Base-by-base conservation (phyloP, 2,329 filamentous ascomycete genomes). In the Monilinia fructigena region DNA sequence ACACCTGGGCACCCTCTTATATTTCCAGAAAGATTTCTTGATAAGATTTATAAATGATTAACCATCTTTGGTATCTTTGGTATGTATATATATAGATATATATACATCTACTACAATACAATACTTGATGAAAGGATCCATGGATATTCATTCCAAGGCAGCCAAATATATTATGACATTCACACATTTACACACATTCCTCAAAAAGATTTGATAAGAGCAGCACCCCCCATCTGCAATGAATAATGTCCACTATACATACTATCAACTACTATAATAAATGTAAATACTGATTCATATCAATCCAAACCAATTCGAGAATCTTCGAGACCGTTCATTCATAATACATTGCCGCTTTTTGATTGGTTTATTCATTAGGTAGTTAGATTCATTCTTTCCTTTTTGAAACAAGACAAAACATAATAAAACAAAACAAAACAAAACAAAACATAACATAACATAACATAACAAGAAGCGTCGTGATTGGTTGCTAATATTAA, bases 291-390 rank as follows among this genome's bases (percentile, higher is more conserved):
- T 6, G 31, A 7, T 35, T 8, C n/a, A 14, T 5, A 8, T 18
- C n/a, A 5, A 50, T 35, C 53, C 62, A 65, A 65, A 48, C 50
- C 62, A 42, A 8, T 35, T 18, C 11, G 10, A 26, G 31, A 38
- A 26, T 1, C 14, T 28, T n/a, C 4, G 45, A 35, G 53, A 58
- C 53, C 58, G 40, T 48, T 58, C 53, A 58, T 50, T 28, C 26
- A 31, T 64, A 58, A 38, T 48, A 12, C 12, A 5, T 6, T 55
- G 62, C 62, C 20, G 62, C 62, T 64, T 28, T 64, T 47, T 12
- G 3, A 28, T 23, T 12, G 7, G 6, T 64, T 56, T 52, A 28
- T 28, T 28, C 28, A 28, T 28, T 28, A 3, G 23, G 23, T 23
- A 23, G 23, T 23, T 23, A 23, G 23, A 28, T 28, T 28, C 28